These are phyloP conservation scores for Domatiomyces catenatus DNA, from an alignment of 2,329 filamentous ascomycete species.

Conservation along the genomic window DNA sequence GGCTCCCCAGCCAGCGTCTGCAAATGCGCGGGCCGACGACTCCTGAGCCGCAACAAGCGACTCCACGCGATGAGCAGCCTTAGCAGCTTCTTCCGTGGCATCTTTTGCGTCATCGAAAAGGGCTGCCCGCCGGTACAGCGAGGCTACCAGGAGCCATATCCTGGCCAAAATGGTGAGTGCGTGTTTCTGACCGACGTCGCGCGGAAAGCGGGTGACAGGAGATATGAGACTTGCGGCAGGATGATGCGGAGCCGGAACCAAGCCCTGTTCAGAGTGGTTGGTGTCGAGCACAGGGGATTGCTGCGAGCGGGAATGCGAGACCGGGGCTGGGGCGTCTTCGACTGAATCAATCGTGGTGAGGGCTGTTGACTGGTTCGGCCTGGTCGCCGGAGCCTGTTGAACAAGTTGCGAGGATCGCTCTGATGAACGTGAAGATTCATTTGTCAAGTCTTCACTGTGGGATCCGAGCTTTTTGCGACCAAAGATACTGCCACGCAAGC, in stretches of 20 bases:
- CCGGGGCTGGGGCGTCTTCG: neutral
- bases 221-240: neutral
- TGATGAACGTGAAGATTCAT: neutral
- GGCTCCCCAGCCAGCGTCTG: constrained; percentile 54
- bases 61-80: constrained; percentile 58
- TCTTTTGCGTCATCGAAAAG: constrained; percentile 67
- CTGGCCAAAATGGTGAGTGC: constrained; percentile 49
- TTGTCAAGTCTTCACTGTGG: neutral
- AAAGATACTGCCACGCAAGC: constrained; percentile 46
- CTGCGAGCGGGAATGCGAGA: constrained; percentile 20
- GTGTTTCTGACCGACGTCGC: constrained; percentile 38
- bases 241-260: constrained; percentile 14
- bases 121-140: constrained; percentile 68
- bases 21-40: constrained; percentile 47
- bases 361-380: constrained; percentile 16
- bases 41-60: constrained; percentile 44
- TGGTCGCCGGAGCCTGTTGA: neutral
- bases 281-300: constrained; percentile 7
- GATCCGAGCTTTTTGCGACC: neutral
- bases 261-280: neutral
- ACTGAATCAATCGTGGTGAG: constrained; percentile 19
- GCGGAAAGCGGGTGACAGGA: constrained; percentile 34
- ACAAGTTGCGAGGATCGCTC: neutral
- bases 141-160: constrained; percentile 81
- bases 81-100: constrained; percentile 66